Percentiles rank a stretch among this genome's conserved stretches.
These are phyloP conservation scores for Botrytis cinerea DNA, from an alignment of 2,329 filamentous ascomycete genomes.

Conservation along the genomic window DNA sequence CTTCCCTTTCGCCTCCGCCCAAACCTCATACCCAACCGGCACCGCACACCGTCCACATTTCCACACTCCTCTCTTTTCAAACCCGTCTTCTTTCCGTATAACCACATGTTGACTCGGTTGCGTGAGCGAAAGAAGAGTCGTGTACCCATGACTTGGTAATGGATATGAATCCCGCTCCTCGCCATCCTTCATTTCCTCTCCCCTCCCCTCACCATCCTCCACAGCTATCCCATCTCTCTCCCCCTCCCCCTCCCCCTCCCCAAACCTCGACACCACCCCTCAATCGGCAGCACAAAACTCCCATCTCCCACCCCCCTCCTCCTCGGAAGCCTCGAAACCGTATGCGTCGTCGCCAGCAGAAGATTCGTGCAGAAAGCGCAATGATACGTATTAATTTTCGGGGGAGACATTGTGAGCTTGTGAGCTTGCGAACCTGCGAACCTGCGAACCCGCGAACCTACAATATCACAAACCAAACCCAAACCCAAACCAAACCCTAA, in stretches of 20 bases:
- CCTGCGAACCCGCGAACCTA: too few species aligned
- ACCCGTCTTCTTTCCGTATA: background rate
- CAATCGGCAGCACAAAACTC: background rate
- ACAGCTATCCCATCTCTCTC: background rate
- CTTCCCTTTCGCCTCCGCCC: background rate
- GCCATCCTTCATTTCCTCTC: background rate
- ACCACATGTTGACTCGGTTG: background rate
- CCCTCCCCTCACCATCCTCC: background rate
- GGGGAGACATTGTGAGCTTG: background rate
- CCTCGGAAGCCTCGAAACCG: background rate
- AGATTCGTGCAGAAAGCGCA: conserved; percentile 8
- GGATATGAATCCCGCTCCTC: background rate
- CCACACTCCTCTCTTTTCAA: conserved; percentile 3
- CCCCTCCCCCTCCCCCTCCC: background rate
- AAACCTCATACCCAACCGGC: conserved; percentile 12
- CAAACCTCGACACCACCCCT: background rate
- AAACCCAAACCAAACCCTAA: too few species aligned
- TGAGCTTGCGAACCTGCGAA: background rate
- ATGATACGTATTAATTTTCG: background rate
- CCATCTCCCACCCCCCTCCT: background rate
- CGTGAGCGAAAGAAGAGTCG: background rate
- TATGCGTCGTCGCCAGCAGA: background rate
- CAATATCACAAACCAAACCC: too few species aligned
- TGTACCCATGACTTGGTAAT: background rate
- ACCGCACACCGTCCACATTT: conserved; percentile 1